These are phyloP conservation scores for Zymoseptoria brevis DNA, from an alignment of 2,329 filamentous ascomycete genomes.

Conservation along the genomic window DNA sequence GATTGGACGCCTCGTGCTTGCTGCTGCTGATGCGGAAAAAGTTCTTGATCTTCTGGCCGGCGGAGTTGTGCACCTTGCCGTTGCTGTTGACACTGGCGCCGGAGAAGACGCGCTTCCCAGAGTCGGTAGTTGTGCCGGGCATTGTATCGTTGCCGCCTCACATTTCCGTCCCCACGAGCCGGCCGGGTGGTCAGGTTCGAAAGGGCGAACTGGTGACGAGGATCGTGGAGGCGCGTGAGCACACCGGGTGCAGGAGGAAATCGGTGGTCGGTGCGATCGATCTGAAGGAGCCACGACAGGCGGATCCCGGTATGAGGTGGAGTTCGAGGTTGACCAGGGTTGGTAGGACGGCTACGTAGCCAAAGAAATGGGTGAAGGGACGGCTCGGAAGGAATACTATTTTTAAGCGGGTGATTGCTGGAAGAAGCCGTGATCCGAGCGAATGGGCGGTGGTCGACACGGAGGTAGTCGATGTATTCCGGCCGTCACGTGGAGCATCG, in stretches of 20 bases:
- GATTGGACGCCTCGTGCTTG: slow-evolving; percentile 31
- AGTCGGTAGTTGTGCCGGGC: slow-evolving; percentile 16
- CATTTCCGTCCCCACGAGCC: background rate
- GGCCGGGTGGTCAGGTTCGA: background rate
- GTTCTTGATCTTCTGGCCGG: slow-evolving; percentile 58
- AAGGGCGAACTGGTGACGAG: background rate
- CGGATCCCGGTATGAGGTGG: background rate
- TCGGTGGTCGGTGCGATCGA: background rate
- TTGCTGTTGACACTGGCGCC: slow-evolving; percentile 38
- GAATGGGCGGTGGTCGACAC: background rate
- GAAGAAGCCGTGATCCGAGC: background rate
- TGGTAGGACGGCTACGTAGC: background rate
- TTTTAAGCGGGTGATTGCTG: background rate
- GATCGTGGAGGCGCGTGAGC: background rate
- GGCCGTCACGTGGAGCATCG: background rate
- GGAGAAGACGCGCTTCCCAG: slow-evolving; percentile 41
- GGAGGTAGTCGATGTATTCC: background rate
- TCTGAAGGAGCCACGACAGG: background rate
- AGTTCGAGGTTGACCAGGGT: background rate
- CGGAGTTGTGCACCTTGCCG: slow-evolving; percentile 41
- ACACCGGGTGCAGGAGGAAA: background rate
- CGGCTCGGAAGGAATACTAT: background rate
- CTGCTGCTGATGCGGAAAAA: slow-evolving; percentile 58
- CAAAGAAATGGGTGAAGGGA: background rate
- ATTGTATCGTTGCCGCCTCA: slow-evolving; percentile 14